Conservation (phyloP, 2,329 filamentous ascomycete genomes). For the Escovopsis sp. region DNA sequence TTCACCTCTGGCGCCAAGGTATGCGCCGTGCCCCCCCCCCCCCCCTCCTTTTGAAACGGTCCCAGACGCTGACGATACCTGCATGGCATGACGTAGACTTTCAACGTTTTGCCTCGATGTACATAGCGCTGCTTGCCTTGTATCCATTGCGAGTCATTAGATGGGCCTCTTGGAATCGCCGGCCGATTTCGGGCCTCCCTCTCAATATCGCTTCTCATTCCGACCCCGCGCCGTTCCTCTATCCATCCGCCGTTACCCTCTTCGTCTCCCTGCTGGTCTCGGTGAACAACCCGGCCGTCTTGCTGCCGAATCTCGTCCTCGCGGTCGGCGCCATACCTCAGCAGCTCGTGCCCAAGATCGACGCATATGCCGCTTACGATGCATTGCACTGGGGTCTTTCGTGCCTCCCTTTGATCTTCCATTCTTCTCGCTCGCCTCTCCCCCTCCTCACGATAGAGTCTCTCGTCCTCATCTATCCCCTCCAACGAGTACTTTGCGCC, state of each 20-base stretch:
- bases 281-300: slow-evolving; percentile 39
- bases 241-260: slow-evolving; percentile 63
- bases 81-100: slow-evolving; percentile 23
- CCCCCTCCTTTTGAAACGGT: background rate
- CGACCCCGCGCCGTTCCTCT: slow-evolving; percentile 82
- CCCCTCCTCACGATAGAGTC: slow-evolving; percentile 38
- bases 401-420: slow-evolving; percentile 45
- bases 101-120: slow-evolving; percentile 20
- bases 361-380: slow-evolving; percentile 42
- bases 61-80: background rate
- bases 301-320: slow-evolving; percentile 72
- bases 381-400: slow-evolving; percentile 68
- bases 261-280: slow-evolving; percentile 64
- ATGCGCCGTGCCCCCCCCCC: slow-evolving; percentile 6
- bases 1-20: slow-evolving; percentile 37
- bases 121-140: slow-evolving; percentile 26
- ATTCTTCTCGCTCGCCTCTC: slow-evolving; percentile 4
- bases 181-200: slow-evolving; percentile 23
- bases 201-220: slow-evolving; percentile 57
- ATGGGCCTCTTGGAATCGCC: slow-evolving; percentile 30
- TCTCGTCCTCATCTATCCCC: slow-evolving; percentile 57
- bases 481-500: slow-evolving; percentile 64
- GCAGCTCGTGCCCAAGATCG: slow-evolving; percentile 52
- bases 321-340: slow-evolving; percentile 64
- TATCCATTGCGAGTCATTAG: slow-evolving; percentile 47